Conservation (phyloP, 176 grass and related monocot genomes). For the Carex parvula region DNA sequence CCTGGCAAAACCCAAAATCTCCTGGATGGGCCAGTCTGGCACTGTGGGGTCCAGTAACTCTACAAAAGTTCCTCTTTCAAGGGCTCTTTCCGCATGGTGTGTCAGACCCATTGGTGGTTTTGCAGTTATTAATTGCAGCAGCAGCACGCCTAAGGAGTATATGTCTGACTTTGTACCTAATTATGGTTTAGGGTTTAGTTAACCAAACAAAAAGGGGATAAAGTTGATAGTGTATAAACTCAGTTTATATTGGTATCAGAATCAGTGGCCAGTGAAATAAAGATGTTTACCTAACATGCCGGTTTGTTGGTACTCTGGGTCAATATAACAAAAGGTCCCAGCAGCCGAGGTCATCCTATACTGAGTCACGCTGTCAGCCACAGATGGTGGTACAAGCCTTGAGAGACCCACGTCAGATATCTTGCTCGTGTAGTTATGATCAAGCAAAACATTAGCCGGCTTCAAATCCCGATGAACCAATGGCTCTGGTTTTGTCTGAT, state of each 20-base stretch:
- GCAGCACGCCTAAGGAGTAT: constrained; percentile 87
- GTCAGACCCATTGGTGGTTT: constrained; percentile 77
- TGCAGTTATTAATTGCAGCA: constrained; percentile 80
- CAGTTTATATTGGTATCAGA: background rate
- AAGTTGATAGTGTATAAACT: background rate
- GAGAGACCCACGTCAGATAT: constrained; percentile 92
- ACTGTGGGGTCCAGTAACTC: constrained; percentile 69
- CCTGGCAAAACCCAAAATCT: constrained; percentile 54
- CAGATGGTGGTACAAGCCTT: constrained; percentile 64
- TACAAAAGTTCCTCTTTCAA: constrained; percentile 58
- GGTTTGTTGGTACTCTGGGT: constrained; percentile 98
- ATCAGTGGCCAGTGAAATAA: background rate
- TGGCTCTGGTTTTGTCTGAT: constrained; percentile 85
- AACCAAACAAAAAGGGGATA: background rate
- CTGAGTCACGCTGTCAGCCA: constrained; percentile 79
- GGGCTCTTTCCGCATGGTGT: constrained; percentile 76
- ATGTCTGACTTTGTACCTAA: constrained; percentile 78
- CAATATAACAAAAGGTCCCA: constrained; percentile 95
- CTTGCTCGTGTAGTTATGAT: constrained; percentile 95
- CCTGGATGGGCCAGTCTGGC: constrained; percentile 82
- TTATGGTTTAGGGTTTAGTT: constrained; percentile 2
- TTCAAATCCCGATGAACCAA: constrained; percentile 92
- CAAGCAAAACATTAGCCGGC: constrained; percentile 88
- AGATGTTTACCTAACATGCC: constrained; percentile 47
- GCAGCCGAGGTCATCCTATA: constrained; percentile 84